Evolutionary conservation across 495 filamentous ascomycete species (phyloP).

Genomic region (Elasticomyces elasticus): DNA sequence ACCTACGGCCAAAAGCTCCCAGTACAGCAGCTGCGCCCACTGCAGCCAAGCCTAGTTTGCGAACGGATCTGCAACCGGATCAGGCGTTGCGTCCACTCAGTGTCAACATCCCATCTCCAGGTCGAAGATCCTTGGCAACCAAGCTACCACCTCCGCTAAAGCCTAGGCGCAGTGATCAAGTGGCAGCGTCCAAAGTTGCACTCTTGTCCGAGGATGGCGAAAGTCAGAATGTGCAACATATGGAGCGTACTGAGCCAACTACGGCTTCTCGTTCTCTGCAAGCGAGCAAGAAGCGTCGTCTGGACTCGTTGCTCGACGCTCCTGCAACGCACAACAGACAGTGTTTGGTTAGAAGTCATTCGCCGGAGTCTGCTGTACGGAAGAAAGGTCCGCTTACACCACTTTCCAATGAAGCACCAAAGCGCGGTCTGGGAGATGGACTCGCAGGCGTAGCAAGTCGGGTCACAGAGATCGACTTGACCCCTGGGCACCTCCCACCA

Average conservation of each 20-base stretch:
- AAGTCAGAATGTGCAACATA: slow-evolving; percentile 6
- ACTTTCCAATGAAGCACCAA: background rate
- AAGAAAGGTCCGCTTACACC: background rate
- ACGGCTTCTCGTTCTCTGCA: too few relatives aligned
- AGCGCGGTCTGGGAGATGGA: background rate
- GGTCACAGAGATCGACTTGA: background rate
- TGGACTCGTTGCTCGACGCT: background rate
- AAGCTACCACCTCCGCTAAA: background rate
- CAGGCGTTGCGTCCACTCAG: slow-evolving; percentile 2
- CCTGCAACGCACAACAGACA: background rate
- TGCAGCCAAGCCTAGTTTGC: background rate
- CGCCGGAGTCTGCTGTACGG: background rate
- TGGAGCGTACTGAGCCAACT: background rate
- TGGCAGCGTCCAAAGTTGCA: slow-evolving; percentile 3
- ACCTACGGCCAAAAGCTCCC: too few relatives aligned
- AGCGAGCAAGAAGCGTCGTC: background rate
- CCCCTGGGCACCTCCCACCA: background rate
- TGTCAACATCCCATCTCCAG: slow-evolving; percentile 7
- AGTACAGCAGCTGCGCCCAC: too few relatives aligned
- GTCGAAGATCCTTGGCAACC: background rate
- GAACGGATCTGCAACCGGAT: too few relatives aligned
- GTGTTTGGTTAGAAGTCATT: background rate
- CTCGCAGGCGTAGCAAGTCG: background rate
- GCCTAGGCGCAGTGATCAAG: slow-evolving; percentile 2
- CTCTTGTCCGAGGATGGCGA: slow-evolving; percentile 20